Evolutionary conservation across 2,329 filamentous ascomycete species (phyloP), one percentile per base, ranked within the genome.

Genomic region (Fusarium penzigii): DNA sequence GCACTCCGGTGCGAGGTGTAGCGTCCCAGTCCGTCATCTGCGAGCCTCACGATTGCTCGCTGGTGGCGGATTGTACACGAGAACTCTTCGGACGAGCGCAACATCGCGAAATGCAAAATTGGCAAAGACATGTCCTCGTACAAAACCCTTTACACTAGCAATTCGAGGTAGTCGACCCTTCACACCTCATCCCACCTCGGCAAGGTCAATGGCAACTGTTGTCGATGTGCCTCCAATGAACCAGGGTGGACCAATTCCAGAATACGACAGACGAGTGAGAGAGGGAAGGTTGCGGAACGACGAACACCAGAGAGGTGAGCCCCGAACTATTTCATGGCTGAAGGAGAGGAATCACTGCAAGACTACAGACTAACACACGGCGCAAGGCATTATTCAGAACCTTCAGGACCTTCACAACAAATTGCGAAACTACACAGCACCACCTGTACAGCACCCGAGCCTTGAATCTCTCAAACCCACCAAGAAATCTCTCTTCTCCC

Each of bases 351-450:
- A 14, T 14, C 5, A 42, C 29, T 36, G 17, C 39, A n/a, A 11
- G 32, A 9, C 41, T 13, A 7, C 17, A 7, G 41, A 11, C 17
- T 41, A 32, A 38, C 39, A 29, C 47, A 38, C 14, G 14, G 42
- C 14, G 6, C 20, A 59, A 92, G 90, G 86, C 40, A 93, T 99
- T 62, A 92, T 99, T 63, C 84, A 94, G 68, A 89, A 84, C 65
- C 80, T 99, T 6, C 91, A 99, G 73, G 86, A 92, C 68, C 84
- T 99, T 12, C 90, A 97, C 72, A 85, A 95, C 54, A 90, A 91
- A 66, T 80, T 99, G 41, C 77, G 81, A 56, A 72, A 80, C 48
- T 99, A 97, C 74, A 70, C 79, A 2, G 85, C 92, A 14, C 89
- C 86, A 0, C 78, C 83, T 10, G 89, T 97, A 34, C 74, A 88